These are phyloP conservation scores for Coemansia sp. DNA, from an alignment of 192 early-diverging fungal genomes.

Conservation along the genomic window DNA sequence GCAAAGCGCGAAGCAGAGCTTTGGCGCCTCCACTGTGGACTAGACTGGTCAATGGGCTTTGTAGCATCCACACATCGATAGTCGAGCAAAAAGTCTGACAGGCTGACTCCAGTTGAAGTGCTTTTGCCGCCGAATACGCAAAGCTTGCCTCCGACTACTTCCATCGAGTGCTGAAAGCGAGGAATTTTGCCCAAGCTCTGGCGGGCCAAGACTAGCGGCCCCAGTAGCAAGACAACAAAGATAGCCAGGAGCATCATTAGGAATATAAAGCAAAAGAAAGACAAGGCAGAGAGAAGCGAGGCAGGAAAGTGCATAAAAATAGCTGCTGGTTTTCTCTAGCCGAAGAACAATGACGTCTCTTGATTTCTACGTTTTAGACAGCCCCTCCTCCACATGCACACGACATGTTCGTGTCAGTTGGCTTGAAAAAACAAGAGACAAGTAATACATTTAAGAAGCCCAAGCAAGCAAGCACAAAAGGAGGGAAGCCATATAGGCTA, in stretches of 20 bases:
- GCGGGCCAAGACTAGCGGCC: neutral
- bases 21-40: slow-evolving; percentile 30
- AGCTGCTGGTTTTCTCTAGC: neutral
- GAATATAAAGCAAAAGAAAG: neutral
- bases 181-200: slow-evolving; percentile 14
- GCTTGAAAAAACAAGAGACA: neutral
- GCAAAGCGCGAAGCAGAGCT: slow-evolving; percentile 46
- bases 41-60: slow-evolving; percentile 17
- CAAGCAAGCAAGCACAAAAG: neutral
- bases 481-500: too few species aligned
- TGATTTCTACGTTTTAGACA: slow-evolving; percentile 4
- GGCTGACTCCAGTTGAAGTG: slow-evolving; percentile 1
- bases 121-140: slow-evolving; percentile 48
- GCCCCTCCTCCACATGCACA: slow-evolving; percentile 1
- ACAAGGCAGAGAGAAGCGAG: neutral
- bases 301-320: neutral
- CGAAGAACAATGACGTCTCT: neutral
- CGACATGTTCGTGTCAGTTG: too few species aligned
- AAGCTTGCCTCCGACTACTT: slow-evolving; percentile 40
- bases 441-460: neutral
- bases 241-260: neutral
- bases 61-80: slow-evolving; percentile 43
- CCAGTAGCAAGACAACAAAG: slow-evolving; percentile 1
- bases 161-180: slow-evolving; percentile 47
- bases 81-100: slow-evolving; percentile 34